Evolutionary conservation across 441 rosid species (phyloP).

Genomic region (Aleurites moluccanus): DNA sequence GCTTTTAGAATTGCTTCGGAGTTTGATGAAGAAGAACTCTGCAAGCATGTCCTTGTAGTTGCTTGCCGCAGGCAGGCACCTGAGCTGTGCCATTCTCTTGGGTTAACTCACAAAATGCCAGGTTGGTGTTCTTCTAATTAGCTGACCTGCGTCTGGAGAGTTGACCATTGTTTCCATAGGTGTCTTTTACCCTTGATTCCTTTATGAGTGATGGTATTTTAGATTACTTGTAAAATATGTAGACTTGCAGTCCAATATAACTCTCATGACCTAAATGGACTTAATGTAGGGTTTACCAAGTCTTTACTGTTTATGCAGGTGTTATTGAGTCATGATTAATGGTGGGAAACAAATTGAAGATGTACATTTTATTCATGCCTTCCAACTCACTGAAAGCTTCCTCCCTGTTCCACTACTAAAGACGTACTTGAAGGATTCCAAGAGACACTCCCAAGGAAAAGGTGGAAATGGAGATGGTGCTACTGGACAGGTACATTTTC

Average conservation of each 20-base stretch:
- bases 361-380: conserved; percentile 77
- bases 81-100: conserved; percentile 80
- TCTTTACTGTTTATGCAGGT: conserved; percentile 36
- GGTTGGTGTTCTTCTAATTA: conserved; percentile 54
- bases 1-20: conserved; percentile 79
- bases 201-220: conserved; percentile 19
- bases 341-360: conserved; percentile 92
- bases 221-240: conserved; percentile 13
- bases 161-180: conserved; percentile 30
- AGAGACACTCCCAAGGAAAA: conserved; percentile 64
- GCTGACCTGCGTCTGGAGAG: conserved; percentile 41
- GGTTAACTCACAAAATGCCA: conserved; percentile 80
- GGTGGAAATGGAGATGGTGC: conserved; percentile 33
- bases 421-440: conserved; percentile 63
- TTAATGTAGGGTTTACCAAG: conserved; percentile 16
- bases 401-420: conserved; percentile 72
- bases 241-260: conserved; percentile 15
- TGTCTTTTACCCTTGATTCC: conserved; percentile 15
- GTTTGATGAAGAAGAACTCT: conserved; percentile 68
- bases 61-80: conserved; percentile 89
- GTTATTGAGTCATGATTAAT: conserved; percentile 54
- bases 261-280: neutral
- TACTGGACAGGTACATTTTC: conserved; percentile 39
- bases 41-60: conserved; percentile 75
- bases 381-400: conserved; percentile 66